Conservation (phyloP, 768 basidiomycete species). For the Mrakia frigida region DNA sequence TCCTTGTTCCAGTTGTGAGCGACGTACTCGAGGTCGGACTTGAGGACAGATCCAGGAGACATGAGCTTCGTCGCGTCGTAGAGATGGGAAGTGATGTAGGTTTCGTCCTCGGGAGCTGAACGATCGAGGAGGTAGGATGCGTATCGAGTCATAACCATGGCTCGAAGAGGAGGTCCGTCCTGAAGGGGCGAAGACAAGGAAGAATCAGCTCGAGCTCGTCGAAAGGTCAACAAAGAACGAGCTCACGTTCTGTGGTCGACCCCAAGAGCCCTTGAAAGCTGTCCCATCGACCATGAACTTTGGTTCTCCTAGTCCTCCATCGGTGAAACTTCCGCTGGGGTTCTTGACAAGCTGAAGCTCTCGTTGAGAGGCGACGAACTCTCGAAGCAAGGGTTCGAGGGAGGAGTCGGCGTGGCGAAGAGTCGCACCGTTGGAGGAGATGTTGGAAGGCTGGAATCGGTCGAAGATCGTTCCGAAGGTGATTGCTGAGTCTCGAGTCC, state of each 20-base stretch:
- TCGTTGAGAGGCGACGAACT: conserved; percentile 39
- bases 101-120: conserved; percentile 35
- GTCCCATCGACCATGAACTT: conserved; percentile 42
- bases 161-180: conserved; percentile 45
- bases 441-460: conserved; percentile 31
- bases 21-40: conserved; percentile 45
- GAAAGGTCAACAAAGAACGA: neutral
- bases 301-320: conserved; percentile 44
- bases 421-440: neutral
- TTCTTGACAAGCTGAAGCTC: conserved; percentile 38
- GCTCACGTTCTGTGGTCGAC: conserved; percentile 41
- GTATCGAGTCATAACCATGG: conserved; percentile 41
- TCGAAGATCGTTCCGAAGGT: conserved; percentile 39
- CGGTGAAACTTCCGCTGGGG: conserved; percentile 39
- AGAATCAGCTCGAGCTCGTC: neutral
- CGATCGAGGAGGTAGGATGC: conserved; percentile 42
- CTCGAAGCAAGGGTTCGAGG: conserved; percentile 38
- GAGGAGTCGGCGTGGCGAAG: conserved; percentile 23
- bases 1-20: conserved; percentile 38
- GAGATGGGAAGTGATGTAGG: conserved; percentile 38
- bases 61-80: conserved; percentile 36
- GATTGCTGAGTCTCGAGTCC: conserved; percentile 42
- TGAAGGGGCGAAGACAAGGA: neutral
- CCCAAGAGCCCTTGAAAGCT: conserved; percentile 42
- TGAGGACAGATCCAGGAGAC: conserved; percentile 37